Evolutionary conservation across 371 early-diverging fungal genomes (phyloP), one percentile per base, ranked within the genome.

Genomic region (Mortierella sp.): DNA sequence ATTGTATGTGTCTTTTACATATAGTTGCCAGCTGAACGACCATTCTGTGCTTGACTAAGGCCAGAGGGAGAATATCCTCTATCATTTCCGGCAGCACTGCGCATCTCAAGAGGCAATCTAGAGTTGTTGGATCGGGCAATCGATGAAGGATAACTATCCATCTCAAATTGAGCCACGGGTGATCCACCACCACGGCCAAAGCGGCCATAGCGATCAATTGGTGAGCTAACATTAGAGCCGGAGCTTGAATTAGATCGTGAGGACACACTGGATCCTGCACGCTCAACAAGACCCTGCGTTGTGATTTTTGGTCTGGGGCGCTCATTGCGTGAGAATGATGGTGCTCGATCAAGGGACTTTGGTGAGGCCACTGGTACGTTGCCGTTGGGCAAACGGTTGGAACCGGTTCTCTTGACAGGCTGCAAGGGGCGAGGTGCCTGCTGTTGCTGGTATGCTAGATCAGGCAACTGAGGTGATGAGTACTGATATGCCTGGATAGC

Each of bases 41-140:
- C 10, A 2, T 22, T 52, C 24, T 52, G 62, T 20, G 11, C 20
- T 3, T 62, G 62, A n/a, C 62, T n/a, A 62, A 40, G 62, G 12
- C 40, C 40, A 18, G 62, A 62, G 12, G 62, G 43, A 22, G 61
- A 9, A 39, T 37, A 61, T 3, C 10, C 1, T 16, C 26, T 45
- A 60, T 51, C 40, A 12, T 43, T 30, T n/a, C 58, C 68, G 12
- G 40, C 40, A 40, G 45, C 45, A 43, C 24, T 55, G 10, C 68
- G 62, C 71, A 70, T 77, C 37, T 67, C 58, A 4, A 39, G 8
- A 2, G 76, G 76, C 35, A 77, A 30, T 8, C 77, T 54, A 6
- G 62, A 43, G 61, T 72, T 77, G 24, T 59, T 77, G 43, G 72
- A 72, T 20, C 72, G 63, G 3, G 18, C 14, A 22, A 76, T 43